Evolutionary conservation across 257 asterid genomes (phyloP), one percentile per base, ranked within the genome.

Genomic region (Phtheirospermum japonicum): DNA sequence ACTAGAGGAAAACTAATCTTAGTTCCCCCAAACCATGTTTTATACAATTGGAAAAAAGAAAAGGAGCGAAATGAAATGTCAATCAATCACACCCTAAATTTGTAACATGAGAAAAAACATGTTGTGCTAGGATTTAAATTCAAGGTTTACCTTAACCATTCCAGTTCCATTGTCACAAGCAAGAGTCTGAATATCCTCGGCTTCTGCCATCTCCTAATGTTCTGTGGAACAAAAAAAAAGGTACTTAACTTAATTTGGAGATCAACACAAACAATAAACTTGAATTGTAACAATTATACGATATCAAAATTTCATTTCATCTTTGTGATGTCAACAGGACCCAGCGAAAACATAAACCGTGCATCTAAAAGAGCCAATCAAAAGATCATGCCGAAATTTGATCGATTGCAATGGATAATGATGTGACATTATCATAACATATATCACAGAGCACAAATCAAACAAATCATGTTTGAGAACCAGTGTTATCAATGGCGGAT

Each of bases 71-170:
- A 33, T 33, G 37, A 33, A 33, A 33, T 33, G 37, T n/a, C n/a
- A n/a, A n/a, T n/a, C n/a, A n/a, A n/a, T n/a, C n/a, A n/a, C n/a
- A n/a, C n/a, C n/a, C n/a, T 14, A 50, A 16, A 39, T 1, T 2
- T 17, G n/a, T 18, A 57, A 20, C 34, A 18, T 39, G 7, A 33
- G 28, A n/a, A 9, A 7, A 13, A 5, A 61, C 17, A 20, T 9
- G 23, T 12, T 20, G 6, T 40, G 7, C 12, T 13, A 13, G 48
- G 58, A 17, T 31, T 7, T 50, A 57, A 40, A 39, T 46, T 9
- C 12, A 45, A 46, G 28, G 42, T n/a, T 67, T 54, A 73, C 79
- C 82, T 77, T 77, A 50, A 77, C 79, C 79, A 73, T n/a, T n/a
- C n/a, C n/a, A n/a, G n/a, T n/a, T n/a, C n/a, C n/a, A n/a, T n/a